These are phyloP conservation scores for Hypholoma sublateritium DNA, from an alignment of 768 basidiomycete species.

Conservation along the genomic window DNA sequence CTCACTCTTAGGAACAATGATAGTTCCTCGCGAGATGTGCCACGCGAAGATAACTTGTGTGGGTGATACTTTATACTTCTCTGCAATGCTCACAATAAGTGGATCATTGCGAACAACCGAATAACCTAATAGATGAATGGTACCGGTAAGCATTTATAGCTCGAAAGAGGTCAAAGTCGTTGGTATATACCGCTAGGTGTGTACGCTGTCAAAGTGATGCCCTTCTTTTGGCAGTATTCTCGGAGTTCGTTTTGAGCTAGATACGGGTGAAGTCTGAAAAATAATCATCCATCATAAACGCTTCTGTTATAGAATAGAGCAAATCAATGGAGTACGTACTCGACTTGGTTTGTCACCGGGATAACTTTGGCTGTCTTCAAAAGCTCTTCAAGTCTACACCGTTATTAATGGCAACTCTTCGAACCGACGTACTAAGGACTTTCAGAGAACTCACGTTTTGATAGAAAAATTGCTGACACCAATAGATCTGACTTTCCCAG, in stretches of 20 bases:
- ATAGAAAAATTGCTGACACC: constrained; percentile 63
- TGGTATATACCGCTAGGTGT: constrained; percentile 39
- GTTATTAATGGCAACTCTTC: background rate
- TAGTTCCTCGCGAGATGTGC: constrained; percentile 45
- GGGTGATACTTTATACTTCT: constrained; percentile 44
- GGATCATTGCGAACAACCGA: constrained; percentile 45
- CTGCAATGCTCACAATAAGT: constrained; percentile 40
- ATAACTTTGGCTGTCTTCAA: constrained; percentile 40
- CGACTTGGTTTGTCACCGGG: constrained; percentile 50
- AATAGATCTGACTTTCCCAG: constrained; percentile 48
- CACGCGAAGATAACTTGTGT: constrained; percentile 53
- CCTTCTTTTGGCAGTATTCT: constrained; percentile 47
- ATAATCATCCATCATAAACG: background rate
- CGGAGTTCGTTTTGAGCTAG: constrained; percentile 48
- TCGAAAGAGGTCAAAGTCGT: background rate
- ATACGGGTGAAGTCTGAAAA: constrained; percentile 46
- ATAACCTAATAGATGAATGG: constrained; percentile 30
- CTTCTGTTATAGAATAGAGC: too few relatives aligned
- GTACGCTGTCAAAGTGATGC: constrained; percentile 50
- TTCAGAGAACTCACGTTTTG: constrained; percentile 39
- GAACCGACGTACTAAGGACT: background rate
- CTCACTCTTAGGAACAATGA: constrained; percentile 47
- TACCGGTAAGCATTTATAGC: background rate
- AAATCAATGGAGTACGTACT: constrained; percentile 26
- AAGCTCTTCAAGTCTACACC: constrained; percentile 35